Evolutionary conservation across 306 rosid species (phyloP).

Genomic region (Acmispon strigosus): DNA sequence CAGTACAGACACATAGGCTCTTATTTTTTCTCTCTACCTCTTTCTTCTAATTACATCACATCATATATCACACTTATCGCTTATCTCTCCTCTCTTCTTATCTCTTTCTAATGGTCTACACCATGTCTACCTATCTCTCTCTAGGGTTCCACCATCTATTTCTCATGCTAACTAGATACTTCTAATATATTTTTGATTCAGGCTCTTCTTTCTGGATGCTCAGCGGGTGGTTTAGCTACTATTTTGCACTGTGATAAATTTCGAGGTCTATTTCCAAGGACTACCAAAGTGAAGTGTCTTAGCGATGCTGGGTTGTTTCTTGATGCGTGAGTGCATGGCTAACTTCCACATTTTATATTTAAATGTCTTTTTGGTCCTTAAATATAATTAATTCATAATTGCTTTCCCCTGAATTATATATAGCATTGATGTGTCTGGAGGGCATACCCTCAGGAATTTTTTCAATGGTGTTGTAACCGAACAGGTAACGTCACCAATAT

Average conservation of each 20-base stretch:
- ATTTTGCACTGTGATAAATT: slow-evolving; percentile 82
- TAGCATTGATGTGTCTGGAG: slow-evolving; percentile 66
- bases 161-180: neutral
- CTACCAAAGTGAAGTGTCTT: slow-evolving; percentile 77
- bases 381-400: slow-evolving; percentile 2
- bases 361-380: slow-evolving; percentile 13
- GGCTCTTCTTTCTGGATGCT: slow-evolving; percentile 98
- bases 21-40: too few relatives aligned
- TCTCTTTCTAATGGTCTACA: too few relatives aligned
- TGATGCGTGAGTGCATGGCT: slow-evolving; percentile 59
- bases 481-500: too few relatives aligned
- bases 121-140: too few relatives aligned
- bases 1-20: too few relatives aligned
- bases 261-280: slow-evolving; percentile 46
- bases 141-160: too few relatives aligned
- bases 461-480: slow-evolving; percentile 73
- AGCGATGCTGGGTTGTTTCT: slow-evolving; percentile 95
- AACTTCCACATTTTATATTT: neutral
- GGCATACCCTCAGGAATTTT: slow-evolving; percentile 44
- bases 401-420: slow-evolving; percentile 23
- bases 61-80: too few relatives aligned
- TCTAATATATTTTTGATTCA: slow-evolving; percentile 39
- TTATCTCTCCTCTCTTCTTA: too few relatives aligned
- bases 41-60: too few relatives aligned
- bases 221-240: slow-evolving; percentile 87